These are phyloP conservation scores for Solanum arcanum DNA, from an alignment of 257 asterid genomes.

Conservation along the genomic window DNA sequence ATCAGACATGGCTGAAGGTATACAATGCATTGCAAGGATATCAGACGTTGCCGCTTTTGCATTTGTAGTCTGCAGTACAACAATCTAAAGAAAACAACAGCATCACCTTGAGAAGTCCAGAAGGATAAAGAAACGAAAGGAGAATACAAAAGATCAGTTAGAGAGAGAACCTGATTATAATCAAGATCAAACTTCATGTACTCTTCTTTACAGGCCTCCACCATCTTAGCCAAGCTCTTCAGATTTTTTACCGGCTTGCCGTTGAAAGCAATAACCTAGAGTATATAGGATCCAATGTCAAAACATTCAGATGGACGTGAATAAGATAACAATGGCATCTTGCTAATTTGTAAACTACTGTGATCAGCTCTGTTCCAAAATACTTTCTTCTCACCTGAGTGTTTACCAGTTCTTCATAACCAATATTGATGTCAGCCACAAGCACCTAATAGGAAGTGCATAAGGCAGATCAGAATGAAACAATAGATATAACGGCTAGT, in stretches of 20 bases:
- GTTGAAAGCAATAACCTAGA: constrained; percentile 15
- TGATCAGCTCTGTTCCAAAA: neutral
- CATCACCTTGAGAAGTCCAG: neutral
- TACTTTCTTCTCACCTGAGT: constrained; percentile 5
- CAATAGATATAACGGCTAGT: neutral
- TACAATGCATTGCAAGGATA: constrained; percentile 14
- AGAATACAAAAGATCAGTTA: neutral
- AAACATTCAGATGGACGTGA: neutral
- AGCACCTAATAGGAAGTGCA: constrained; percentile 5
- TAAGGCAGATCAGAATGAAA: neutral
- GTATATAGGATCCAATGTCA: neutral
- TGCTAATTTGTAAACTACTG: neutral
- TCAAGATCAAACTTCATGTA: constrained; percentile 15
- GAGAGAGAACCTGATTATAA: constrained; percentile 9
- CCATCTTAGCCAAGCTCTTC: constrained; percentile 16
- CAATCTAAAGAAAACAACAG: constrained; percentile 2
- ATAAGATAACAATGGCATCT: neutral
- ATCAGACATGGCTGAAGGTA: constrained; percentile 22
- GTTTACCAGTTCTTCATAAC: constrained; percentile 17
- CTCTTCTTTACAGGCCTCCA: constrained; percentile 12
- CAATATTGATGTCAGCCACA: constrained; percentile 16
- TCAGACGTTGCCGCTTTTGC: constrained; percentile 19
- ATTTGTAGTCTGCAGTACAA: constrained; percentile 6
- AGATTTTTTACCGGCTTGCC: constrained; percentile 12
- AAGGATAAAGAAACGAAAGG: neutral